Evolutionary conservation across 345 rosid genomes (phyloP).

Genomic region (Brassica rapa): DNA sequence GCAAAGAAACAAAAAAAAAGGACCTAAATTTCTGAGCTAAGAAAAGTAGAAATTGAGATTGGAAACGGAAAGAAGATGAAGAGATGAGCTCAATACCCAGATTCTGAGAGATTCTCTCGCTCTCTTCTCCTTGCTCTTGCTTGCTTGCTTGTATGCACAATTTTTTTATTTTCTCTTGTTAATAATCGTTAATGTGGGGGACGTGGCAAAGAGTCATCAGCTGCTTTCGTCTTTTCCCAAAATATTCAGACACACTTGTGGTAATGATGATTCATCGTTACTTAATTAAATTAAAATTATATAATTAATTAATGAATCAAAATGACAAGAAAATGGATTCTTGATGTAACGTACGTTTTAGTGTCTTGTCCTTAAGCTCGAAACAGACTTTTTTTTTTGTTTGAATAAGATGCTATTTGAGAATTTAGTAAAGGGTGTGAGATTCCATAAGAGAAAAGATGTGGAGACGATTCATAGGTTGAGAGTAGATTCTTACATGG

Average conservation of each 20-base stretch:
- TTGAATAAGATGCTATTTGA: slow-evolving; percentile 25
- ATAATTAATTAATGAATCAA: neutral
- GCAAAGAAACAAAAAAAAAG: neutral
- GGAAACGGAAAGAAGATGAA: slow-evolving; percentile 4
- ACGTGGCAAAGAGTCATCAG: slow-evolving; percentile 39
- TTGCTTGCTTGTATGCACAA: too few species aligned
- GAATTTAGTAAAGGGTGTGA: slow-evolving; percentile 16
- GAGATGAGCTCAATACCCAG: slow-evolving; percentile 43
- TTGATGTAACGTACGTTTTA: slow-evolving; percentile 32
- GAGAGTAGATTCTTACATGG: slow-evolving; percentile 22
- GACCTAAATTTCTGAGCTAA: slow-evolving; percentile 19
- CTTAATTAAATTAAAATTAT: neutral
- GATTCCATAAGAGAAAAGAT: slow-evolving; percentile 23
- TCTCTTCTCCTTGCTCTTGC: slow-evolving; percentile 15
- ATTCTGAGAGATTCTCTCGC: slow-evolving; percentile 28
- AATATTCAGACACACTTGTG: slow-evolving; percentile 18
- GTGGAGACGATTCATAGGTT: slow-evolving; percentile 23
- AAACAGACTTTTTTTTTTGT: slow-evolving; percentile 16
- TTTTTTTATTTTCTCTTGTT: neutral
- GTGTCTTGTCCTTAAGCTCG: slow-evolving; percentile 19
- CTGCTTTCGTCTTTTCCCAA: slow-evolving; percentile 1
- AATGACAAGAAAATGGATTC: slow-evolving; percentile 23
- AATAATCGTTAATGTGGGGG: neutral
- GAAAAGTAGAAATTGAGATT: neutral
- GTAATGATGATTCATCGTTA: slow-evolving; percentile 13